Base-by-base conservation (phyloP, 2,329 filamentous ascomycete genomes). In the Penicillium sp. region DNA sequence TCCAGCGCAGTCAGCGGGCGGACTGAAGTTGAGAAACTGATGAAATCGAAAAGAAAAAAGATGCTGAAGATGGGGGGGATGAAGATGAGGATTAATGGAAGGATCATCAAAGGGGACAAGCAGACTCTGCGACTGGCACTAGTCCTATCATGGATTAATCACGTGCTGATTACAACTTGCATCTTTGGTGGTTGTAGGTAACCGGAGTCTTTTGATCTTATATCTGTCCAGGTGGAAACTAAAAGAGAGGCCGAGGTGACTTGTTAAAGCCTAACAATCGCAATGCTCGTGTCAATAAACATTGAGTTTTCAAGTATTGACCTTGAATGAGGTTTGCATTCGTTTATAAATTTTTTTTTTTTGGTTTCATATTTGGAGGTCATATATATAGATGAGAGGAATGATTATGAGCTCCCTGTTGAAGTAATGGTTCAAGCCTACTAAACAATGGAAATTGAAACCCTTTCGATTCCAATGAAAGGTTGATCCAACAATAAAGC, bases 81-180 rank as follows among this genome's bases (percentile, higher is more conserved):
- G 41, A 61, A 60, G 45, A 41, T 39, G 60, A 59, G 53, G 47
- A 33, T 51, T 48, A 53, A 44, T 49, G 47, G 44, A 58, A 63
- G 56, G 56, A 49, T 31, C 56, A 55, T 39, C 36, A 43, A 51
- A 57, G 44, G 59, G 40, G 49, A 56, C 31, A 47, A 46, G 38
- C 54, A 48, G 57, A 49, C n/a, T 53, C 54, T 49, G 52, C 55
- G 48, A 44, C 31, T 50, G 39, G 25, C 40, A 33, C 40, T 44
- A 52, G 39, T 41, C 58, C 33, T 43, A 25, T 45, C 19, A 5
- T 29, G 39, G 38, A 9, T 4, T 1, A 5, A 9, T 47, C 54
- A 56, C 54, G 54, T 56, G 48, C 2, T 45, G 15, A 27, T 34
- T 47, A 1, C 1, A 4, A 29, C 1, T 25, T 52, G 40, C 50